Base-by-base conservation (phyloP, 2,329 filamentous ascomycete species). In the Xylariomycetidae sp. region DNA sequence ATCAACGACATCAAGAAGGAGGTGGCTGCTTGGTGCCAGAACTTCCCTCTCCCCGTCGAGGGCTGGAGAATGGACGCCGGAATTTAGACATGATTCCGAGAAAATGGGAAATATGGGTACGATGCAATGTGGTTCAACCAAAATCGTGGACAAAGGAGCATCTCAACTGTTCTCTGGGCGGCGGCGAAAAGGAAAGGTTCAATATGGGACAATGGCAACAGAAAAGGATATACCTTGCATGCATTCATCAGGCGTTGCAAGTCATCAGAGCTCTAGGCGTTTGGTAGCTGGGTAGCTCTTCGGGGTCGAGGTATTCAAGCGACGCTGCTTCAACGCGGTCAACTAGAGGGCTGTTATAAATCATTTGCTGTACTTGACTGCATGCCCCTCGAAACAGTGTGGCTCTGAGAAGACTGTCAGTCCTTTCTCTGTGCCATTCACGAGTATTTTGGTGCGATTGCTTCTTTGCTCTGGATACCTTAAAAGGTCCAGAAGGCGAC, bases 31-130 rank as follows among this genome's bases (percentile, higher is more conserved):
- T 98, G 90, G 90, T 86, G 85, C 58, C 75, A 74, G 59, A 78
- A 76, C 48, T 98, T 95, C 84, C 92, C 92, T 56, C 83, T 98
- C 43, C 92, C 92, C 40, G 81, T 93, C 45, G 77, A 82, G 70
- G 77, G 77, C 54, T 82, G 77, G 77, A 73, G 77, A 54, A 57
- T 67, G 38, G 74, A 78, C 49, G 73, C 74, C 40, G 71, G 72
- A 47, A 60, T 77, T 53, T 78, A 74, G 69, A 38, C 19, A 20
- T 19, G 14, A 27, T 35, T 32, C 35, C 19, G 29, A 28, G 35
- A 37, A 27, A 38, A 36, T 35, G 25, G 24, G 36, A 41, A 38
- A 31, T 33, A 31, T 31, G 28, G 29, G 32, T 43, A 35, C 32
- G 37, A 38, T 41, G 46, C 39, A 46, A 39, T 40, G 37, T 46